Base-by-base conservation (phyloP, 768 basidiomycete species). In the Naganishia randhawae region DNA sequence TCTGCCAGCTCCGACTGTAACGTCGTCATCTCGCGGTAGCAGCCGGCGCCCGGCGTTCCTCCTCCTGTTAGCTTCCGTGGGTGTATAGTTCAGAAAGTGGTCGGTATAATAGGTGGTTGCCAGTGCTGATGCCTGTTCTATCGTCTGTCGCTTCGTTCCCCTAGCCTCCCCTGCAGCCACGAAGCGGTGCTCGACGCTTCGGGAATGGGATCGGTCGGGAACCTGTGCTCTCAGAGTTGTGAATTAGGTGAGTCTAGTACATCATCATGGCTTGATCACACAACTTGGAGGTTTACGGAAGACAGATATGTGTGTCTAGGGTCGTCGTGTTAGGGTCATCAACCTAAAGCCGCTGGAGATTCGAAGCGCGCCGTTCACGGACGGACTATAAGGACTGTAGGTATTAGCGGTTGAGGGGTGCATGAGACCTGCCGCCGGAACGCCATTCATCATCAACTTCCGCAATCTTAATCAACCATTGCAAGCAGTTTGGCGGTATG, bases 1-100 rank as follows among this genome's bases (percentile, higher is more conserved):
- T n/a, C n/a, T n/a, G n/a, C n/a, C n/a, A n/a, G n/a, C 41, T 42
- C 41, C 45, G 45, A 48, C 45, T 48, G 45, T 48, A 48, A n/a
- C 45, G 45, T 48, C 45, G 45, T 48, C 45, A 48, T 48, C 45
- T 48, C 45, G 45, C 41, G 14, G 5, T 48, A 6, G 45, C 45
- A n/a, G 45, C 45, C 45, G 45, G 19, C n/a, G 19, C n/a, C 45
- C n/a, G 45, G n/a, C 19, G 45, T 22, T 22, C n/a, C 19, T 22
- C 7, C 45, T 1, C 7, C 11, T 48, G n/a, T 7, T 42, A 3
- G 13, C 25, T 22, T 7, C 25, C 19, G 45, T 3, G n/a, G 16
- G 11, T 22, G 25, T 48, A 48, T 22, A 48, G 45, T 48, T 48
- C 3, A n/a, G n/a, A n/a, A n/a, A n/a, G n/a, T n/a, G n/a, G n/a